phyloP scores from a whole-genome alignment of 768 basidiomycete genomes.

The Mycena alexandri region DNA sequence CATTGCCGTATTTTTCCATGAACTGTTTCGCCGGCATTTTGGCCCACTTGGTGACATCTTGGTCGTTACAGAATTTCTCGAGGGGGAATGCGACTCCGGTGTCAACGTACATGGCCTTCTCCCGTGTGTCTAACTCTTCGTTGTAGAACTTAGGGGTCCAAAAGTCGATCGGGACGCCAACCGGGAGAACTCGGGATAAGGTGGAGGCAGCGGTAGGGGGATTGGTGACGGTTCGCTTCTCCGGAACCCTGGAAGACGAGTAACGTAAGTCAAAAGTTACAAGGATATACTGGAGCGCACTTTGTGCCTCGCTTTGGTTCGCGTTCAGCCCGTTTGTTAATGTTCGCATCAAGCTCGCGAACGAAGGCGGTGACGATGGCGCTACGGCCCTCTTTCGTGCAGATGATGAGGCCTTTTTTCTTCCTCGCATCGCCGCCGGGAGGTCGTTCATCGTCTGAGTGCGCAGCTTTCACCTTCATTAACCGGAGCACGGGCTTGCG shows the following conservation, averaged over 20 bases:
- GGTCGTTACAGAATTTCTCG: not conserved
- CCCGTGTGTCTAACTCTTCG: not conserved
- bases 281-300: not conserved
- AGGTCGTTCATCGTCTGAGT: constrained; percentile 16
- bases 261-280: no score
- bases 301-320: not conserved
- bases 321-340: not conserved
- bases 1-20: constrained; percentile 17
- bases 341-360: not conserved
- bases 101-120: constrained; percentile 13
- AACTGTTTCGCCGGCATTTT: constrained; percentile 6
- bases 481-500: constrained; percentile 10
- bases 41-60: not conserved
- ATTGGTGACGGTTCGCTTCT: not conserved
- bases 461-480: not conserved
- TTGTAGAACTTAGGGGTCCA: constrained; percentile 17
- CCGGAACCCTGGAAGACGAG: not conserved
- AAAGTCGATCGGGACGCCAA: constrained; percentile 14
- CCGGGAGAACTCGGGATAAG: not conserved
- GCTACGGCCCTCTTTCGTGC: constrained; percentile 1
- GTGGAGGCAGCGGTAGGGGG: constrained; percentile 3
- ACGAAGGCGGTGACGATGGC: not conserved
- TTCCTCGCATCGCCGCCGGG: constrained; percentile 4
- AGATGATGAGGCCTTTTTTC: constrained; percentile 1
- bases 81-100: constrained; percentile 20